A percentile compares a stretch with the other conserved stretches of the same genome.
phyloP scores from a whole-genome alignment of 352 stramenopile species.

The Peronosclerospora sorghi region DNA sequence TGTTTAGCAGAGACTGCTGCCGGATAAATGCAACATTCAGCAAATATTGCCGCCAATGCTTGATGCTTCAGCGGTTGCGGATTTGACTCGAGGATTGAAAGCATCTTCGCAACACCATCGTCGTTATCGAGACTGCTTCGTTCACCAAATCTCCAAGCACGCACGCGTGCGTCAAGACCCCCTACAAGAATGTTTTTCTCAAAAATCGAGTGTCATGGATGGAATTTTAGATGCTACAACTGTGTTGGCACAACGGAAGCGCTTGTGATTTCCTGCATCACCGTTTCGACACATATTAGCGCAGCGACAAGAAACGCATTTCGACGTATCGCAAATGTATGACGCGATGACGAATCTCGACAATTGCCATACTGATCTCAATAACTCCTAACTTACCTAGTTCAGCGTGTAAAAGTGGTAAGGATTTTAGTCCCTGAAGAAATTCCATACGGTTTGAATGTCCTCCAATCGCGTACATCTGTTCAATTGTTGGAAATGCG shows the following conservation, averaged over 20 bases:
- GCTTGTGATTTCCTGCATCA: conserved; percentile 32
- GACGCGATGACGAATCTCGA: conserved; percentile 28
- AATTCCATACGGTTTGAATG: conserved; percentile 42
- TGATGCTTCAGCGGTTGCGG: conserved; percentile 54
- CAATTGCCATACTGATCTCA: conserved; percentile 39
- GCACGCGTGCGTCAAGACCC: conserved; percentile 52
- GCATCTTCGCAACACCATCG: conserved; percentile 46
- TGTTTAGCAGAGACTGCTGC: conserved; percentile 31
- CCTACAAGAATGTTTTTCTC: conserved; percentile 60
- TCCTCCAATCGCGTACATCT: conserved; percentile 45
- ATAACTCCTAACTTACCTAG: conserved; percentile 35
- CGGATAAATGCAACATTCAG: conserved; percentile 64
- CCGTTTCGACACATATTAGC: conserved; percentile 44
- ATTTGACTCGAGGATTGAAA: conserved; percentile 39
- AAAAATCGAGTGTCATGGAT: conserved; percentile 42
- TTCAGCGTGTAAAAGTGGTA: conserved; percentile 29
- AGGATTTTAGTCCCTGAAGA: conserved; percentile 24
- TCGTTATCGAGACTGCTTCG: conserved; percentile 46
- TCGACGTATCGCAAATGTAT: conserved; percentile 55
- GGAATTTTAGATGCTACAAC: conserved; percentile 39
- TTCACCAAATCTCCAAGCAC: conserved; percentile 42
- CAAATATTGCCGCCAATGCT: conserved; percentile 41
- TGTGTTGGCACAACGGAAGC: conserved; percentile 40
- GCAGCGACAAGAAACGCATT: conserved; percentile 49
- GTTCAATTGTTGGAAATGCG: too few relatives aligned